A percentile compares a stretch with the other conserved stretches of the same genome.
Conservation (phyloP, 768 basidiomycete species). For the Mycena polygramma region DNA sequence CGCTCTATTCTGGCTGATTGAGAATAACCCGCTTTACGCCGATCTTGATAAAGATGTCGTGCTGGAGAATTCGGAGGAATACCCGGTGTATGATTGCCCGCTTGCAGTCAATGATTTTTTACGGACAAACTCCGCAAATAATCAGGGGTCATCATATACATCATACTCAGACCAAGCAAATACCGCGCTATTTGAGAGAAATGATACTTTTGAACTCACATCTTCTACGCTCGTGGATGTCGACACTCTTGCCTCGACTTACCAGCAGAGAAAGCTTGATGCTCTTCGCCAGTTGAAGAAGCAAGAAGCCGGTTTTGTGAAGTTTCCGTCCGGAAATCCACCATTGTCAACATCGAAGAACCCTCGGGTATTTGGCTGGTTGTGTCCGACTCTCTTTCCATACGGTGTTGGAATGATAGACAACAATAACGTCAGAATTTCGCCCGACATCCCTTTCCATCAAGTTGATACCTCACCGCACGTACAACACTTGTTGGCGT, state of each 20-base stretch:
- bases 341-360: conserved; percentile 34
- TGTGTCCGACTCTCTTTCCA: conserved; percentile 40
- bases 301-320: no score
- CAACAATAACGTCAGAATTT: conserved; percentile 6
- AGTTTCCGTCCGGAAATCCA: neutral
- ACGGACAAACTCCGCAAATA: conserved; percentile 19
- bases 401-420: conserved; percentile 5
- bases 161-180: neutral
- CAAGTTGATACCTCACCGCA: conserved; percentile 22
- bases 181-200: neutral
- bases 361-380: conserved; percentile 29
- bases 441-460: conserved; percentile 18
- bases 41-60: conserved; percentile 26
- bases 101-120: conserved; percentile 18
- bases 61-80: neutral
- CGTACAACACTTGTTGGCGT: conserved; percentile 20
- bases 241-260: conserved; percentile 32
- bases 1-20: neutral
- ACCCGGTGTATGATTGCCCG: conserved; percentile 30
- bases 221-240: conserved; percentile 33
- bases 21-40: neutral
- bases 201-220: conserved; percentile 1
- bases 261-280: neutral
- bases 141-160: conserved; percentile 14
- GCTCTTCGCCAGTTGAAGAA: no score